Conservation (phyloP, 23 red algal genomes). For the Gracilariopsis chorda region DNA sequence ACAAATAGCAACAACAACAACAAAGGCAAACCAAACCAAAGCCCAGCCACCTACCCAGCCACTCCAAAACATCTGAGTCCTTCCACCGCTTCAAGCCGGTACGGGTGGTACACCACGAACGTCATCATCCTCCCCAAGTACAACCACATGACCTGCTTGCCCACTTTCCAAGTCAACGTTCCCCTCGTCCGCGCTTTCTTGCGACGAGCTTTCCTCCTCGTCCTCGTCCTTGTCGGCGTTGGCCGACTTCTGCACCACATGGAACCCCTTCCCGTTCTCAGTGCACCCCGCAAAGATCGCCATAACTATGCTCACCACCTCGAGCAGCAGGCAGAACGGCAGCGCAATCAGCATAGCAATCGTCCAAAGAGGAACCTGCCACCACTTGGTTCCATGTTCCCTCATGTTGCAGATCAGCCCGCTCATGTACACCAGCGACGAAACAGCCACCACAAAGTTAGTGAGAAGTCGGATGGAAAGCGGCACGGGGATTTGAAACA, state of each 20-base stretch:
- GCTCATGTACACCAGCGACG: conserved; percentile 17
- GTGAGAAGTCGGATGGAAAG: neutral
- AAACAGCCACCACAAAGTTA: conserved; percentile 20
- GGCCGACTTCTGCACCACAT: conserved; percentile 42
- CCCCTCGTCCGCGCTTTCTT: neutral
- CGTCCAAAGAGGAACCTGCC: neutral
- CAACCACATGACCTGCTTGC: too few relatives aligned
- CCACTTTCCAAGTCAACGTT: too few relatives aligned
- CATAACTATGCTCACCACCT: conserved; percentile 3
- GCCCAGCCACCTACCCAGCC: too few relatives aligned
- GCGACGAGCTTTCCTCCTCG: neutral
- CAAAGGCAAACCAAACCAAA: too few relatives aligned
- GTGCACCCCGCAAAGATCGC: conserved; percentile 50
- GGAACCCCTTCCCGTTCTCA: conserved; percentile 41
- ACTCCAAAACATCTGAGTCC: too few relatives aligned
- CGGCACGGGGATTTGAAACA: neutral
- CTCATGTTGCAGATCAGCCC: conserved; percentile 20
- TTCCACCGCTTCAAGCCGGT: too few relatives aligned
- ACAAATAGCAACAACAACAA: too few relatives aligned
- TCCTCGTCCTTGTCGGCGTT: conserved; percentile 7
- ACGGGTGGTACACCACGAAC: too few relatives aligned
- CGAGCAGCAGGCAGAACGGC: conserved; percentile 36
- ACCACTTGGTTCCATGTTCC: conserved; percentile 21
- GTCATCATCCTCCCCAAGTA: too few relatives aligned
- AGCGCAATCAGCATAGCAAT: neutral